Evolutionary conservation across 2,329 filamentous ascomycete species (phyloP).

Genomic region (Sporothrix protearum): DNA sequence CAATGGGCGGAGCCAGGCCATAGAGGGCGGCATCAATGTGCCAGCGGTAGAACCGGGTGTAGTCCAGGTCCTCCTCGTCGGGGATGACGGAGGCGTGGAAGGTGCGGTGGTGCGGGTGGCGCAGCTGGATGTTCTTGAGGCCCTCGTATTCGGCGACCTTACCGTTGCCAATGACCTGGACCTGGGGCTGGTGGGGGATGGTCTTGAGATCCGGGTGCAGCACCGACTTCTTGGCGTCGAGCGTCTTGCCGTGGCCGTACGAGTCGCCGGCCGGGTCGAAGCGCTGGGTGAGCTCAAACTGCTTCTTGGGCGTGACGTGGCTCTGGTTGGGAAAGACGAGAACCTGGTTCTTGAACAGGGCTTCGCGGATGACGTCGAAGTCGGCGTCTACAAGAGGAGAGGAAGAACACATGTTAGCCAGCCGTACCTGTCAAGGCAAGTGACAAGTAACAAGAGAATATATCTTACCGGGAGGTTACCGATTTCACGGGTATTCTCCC

Average conservation of each 20-base stretch:
- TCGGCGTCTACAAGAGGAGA: slow-evolving; percentile 50
- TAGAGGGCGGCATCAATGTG: slow-evolving; percentile 78
- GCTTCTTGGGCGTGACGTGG: slow-evolving; percentile 62
- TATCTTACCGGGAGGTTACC: slow-evolving; percentile 32
- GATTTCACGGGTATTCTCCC: slow-evolving; percentile 32
- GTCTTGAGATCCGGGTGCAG: slow-evolving; percentile 78
- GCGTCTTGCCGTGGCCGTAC: slow-evolving; percentile 74
- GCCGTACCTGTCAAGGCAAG: not conserved
- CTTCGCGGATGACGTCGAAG: slow-evolving; percentile 60
- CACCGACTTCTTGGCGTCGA: slow-evolving; percentile 60
- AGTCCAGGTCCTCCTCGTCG: slow-evolving; percentile 46
- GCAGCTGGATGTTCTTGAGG: slow-evolving; percentile 62
- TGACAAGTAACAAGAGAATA: not conserved
- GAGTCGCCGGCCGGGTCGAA: slow-evolving; percentile 63
- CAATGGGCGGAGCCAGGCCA: slow-evolving; percentile 68
- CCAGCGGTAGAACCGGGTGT: slow-evolving; percentile 67
- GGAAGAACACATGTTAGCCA: slow-evolving; percentile 7
- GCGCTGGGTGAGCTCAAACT: slow-evolving; percentile 68
- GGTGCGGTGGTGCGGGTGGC: slow-evolving; percentile 72
- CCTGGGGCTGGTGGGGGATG: slow-evolving; percentile 73
- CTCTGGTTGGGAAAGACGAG: slow-evolving; percentile 67
- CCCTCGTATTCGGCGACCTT: slow-evolving; percentile 67
- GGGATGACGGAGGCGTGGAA: slow-evolving; percentile 67
- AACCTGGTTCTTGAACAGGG: slow-evolving; percentile 66
- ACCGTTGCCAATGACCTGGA: slow-evolving; percentile 77